phyloP scores from a whole-genome alignment of 345 rosid genomes.

The Odontarrhena argentea region DNA sequence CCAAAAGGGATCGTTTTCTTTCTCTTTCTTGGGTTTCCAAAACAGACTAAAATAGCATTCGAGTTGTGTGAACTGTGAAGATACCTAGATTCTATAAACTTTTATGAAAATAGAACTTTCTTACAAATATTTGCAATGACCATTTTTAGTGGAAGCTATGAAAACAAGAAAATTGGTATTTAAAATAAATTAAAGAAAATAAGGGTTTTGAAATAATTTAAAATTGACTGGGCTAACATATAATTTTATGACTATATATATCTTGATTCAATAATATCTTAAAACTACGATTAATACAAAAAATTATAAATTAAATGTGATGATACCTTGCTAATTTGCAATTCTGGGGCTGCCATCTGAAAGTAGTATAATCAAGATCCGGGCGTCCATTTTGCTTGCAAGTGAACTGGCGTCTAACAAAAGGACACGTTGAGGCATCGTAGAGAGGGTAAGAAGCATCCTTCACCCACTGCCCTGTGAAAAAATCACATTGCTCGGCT shows the following conservation, averaged over 20 bases:
- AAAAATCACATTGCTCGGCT: slow-evolving; percentile 50
- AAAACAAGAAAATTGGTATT: no score
- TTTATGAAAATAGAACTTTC: no score
- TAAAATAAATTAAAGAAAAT: no score
- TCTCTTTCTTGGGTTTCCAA: slow-evolving; percentile 33
- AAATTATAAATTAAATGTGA: no score
- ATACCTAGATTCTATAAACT: no score
- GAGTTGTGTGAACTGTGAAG: no score
- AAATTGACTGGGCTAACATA: no score
- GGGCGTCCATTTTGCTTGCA: slow-evolving; percentile 76
- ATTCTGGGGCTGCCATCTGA: slow-evolving; percentile 70
- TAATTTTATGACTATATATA: no score
- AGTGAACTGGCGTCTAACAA: slow-evolving; percentile 62
- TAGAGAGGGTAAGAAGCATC: slow-evolving; percentile 71
- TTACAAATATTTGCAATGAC: no score
- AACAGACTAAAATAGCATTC: not conserved
- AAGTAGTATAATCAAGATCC: slow-evolving; percentile 56
- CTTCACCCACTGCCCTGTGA: slow-evolving; percentile 69
- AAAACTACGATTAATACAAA: no score
- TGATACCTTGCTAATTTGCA: slow-evolving; percentile 61
- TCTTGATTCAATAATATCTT: slow-evolving; percentile 15
- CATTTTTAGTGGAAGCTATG: no score
- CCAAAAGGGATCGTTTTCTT: slow-evolving; percentile 23
- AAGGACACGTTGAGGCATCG: slow-evolving; percentile 58
- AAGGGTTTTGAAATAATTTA: no score